Evolutionary conservation across 805 yeast genomes (phyloP).

Genomic region (Zygotorulaspora chibaensis): DNA sequence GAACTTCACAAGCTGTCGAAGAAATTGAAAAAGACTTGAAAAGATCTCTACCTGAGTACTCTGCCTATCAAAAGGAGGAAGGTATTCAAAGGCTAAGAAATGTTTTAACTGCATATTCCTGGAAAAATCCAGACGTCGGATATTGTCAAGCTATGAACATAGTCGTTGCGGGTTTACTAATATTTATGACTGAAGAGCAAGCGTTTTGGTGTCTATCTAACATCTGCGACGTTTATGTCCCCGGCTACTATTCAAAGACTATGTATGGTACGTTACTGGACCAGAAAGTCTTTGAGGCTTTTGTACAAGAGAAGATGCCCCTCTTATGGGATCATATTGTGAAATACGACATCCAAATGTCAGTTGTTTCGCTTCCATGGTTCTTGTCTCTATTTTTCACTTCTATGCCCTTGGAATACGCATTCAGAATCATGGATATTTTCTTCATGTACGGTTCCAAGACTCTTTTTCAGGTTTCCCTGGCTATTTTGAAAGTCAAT

Average conservation of each 20-base stretch:
- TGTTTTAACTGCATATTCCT: slow-evolving; percentile 88
- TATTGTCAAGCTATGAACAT: slow-evolving; percentile 99
- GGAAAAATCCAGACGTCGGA: slow-evolving; percentile 96
- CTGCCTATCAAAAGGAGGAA: slow-evolving; percentile 82
- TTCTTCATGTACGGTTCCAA: slow-evolving; percentile 87
- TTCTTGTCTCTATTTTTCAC: slow-evolving; percentile 83
- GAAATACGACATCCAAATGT: slow-evolving; percentile 78
- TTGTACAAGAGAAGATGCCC: slow-evolving; percentile 89
- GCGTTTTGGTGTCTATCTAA: slow-evolving; percentile 89
- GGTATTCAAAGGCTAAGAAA: slow-evolving; percentile 83
- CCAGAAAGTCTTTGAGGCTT: slow-evolving; percentile 86
- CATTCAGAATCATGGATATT: slow-evolving; percentile 86
- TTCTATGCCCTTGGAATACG: slow-evolving; percentile 91
- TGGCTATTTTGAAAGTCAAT: slow-evolving; percentile 83
- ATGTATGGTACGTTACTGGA: slow-evolving; percentile 97
- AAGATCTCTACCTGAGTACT: slow-evolving; percentile 91
- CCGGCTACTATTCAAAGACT: slow-evolving; percentile 94
- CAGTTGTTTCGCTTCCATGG: slow-evolving; percentile 95
- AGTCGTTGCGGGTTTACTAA: slow-evolving; percentile 71
- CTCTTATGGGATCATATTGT: slow-evolving; percentile 76
- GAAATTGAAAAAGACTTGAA: slow-evolving; percentile 96
- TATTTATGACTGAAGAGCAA: slow-evolving; percentile 92
- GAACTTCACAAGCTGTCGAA: slow-evolving; percentile 79
- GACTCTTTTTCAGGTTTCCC: slow-evolving; percentile 85
- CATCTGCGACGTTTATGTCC: slow-evolving; percentile 79